Evolutionary conservation across 2,329 filamentous ascomycete genomes (phyloP).

Genomic region (Cytospora piceae): DNA sequence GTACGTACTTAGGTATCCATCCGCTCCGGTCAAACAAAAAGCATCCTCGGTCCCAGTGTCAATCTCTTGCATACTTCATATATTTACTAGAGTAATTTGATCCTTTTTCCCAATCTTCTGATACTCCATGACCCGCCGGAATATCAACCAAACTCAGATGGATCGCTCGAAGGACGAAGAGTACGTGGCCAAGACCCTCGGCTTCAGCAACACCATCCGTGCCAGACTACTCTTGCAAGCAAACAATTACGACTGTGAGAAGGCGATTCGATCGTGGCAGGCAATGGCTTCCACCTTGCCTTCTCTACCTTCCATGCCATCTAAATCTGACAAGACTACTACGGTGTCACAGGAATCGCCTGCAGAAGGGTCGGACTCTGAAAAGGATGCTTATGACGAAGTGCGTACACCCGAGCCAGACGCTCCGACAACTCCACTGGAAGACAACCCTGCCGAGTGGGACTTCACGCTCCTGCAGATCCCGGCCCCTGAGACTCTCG

Average conservation of each 20-base stretch:
- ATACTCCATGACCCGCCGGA: not conserved
- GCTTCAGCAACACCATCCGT: not conserved
- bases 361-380: not conserved
- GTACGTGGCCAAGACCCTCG: not conserved
- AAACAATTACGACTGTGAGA: not conserved
- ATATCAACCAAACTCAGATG: not conserved
- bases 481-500: constrained; percentile 1
- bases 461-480: constrained; percentile 10
- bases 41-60: too few species aligned
- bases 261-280: constrained; percentile 6
- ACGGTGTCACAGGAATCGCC: not conserved
- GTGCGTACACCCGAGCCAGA: not conserved
- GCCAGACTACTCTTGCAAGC: constrained; percentile 5
- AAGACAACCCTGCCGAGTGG: constrained; percentile 5
- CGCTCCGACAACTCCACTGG: too few species aligned
- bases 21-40: too few species aligned
- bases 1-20: too few species aligned
- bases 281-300: not conserved
- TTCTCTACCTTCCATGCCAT: not conserved
- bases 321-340: not conserved
- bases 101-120: too few species aligned
- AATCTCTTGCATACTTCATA: too few species aligned
- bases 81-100: too few species aligned
- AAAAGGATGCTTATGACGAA: too few species aligned
- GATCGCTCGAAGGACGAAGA: not conserved